phyloP scores from a whole-genome alignment of 106 monocot species.

The Allium fistulosum region DNA sequence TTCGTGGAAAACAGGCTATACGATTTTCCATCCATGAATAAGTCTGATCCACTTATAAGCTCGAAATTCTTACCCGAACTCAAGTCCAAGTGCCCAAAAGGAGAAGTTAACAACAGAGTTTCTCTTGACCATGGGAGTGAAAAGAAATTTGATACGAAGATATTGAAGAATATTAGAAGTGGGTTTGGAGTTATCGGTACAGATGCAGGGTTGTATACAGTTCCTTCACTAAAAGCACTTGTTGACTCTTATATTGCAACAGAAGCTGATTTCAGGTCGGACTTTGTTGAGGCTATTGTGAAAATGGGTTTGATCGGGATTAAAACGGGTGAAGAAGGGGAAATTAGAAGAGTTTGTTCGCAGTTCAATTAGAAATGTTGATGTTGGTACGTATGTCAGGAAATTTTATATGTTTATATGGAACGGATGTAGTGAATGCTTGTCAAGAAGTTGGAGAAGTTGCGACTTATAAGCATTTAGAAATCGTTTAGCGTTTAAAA shows the following conservation, averaged over 20 bases:
- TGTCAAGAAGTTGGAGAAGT: too few relatives aligned
- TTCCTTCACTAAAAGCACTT: constrained; percentile 17
- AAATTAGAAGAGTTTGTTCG: constrained; percentile 50
- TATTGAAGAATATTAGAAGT: constrained; percentile 41
- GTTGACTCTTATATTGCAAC: constrained; percentile 42
- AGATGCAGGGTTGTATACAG: constrained; percentile 48
- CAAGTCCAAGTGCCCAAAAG: constrained; percentile 39
- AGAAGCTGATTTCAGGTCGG: constrained; percentile 17
- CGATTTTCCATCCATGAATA: constrained; percentile 15
- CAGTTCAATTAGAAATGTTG: constrained; percentile 27
- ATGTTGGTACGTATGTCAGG: too few relatives aligned
- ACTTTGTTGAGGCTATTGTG: constrained; percentile 47
- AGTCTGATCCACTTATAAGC: constrained; percentile 44
- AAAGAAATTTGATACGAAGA: constrained; percentile 28
- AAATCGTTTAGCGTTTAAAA: too few relatives aligned
- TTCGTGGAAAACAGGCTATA: constrained; percentile 48
- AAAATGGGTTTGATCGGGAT: constrained; percentile 56
- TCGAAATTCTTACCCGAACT: constrained; percentile 40
- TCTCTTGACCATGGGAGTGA: constrained; percentile 58
- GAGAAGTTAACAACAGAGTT: constrained; percentile 24
- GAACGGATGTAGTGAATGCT: too few relatives aligned
- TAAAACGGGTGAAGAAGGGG: constrained; percentile 29
- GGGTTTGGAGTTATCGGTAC: constrained; percentile 47
- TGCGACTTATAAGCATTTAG: too few relatives aligned
- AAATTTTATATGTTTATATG: too few relatives aligned